These are phyloP conservation scores for Plenodomus biglobosus DNA, from an alignment of 2,329 filamentous ascomycete species.

Conservation along the genomic window DNA sequence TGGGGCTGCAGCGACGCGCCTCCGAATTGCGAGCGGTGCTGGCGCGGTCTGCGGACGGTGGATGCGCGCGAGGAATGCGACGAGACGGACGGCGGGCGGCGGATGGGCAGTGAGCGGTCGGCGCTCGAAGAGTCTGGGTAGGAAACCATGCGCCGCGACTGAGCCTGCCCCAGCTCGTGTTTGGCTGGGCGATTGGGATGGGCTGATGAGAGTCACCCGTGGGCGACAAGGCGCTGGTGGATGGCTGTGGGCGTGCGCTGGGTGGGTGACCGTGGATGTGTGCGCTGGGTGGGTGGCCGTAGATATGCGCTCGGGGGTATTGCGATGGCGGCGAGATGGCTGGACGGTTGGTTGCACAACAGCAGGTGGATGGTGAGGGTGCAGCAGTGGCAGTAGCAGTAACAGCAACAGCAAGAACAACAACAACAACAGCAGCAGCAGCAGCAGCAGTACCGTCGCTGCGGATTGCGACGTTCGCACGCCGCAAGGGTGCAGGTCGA, in stretches of 20 bases:
- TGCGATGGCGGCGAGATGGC: constrained; percentile 15
- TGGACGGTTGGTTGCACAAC: constrained; percentile 20
- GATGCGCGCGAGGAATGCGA: constrained; percentile 58
- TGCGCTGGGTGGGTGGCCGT: constrained; percentile 1
- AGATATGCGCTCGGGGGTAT: constrained; percentile 2
- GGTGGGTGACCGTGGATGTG: no score
- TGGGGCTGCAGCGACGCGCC: constrained; percentile 67
- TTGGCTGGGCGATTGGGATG: not conserved
- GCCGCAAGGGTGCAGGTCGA: constrained; percentile 25
- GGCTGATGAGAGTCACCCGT: no score
- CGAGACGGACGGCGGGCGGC: constrained; percentile 64
- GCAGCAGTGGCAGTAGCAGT: constrained; percentile 23
- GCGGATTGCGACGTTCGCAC: constrained; percentile 31
- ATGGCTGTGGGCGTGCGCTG: constrained; percentile 3
- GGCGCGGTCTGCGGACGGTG: constrained; percentile 64
- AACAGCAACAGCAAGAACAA: constrained; percentile 27
- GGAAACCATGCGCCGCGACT: constrained; percentile 59
- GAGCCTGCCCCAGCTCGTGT: constrained; percentile 6
- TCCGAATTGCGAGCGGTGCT: constrained; percentile 79
- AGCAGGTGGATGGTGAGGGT: constrained; percentile 7
- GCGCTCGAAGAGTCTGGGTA: constrained; percentile 58
- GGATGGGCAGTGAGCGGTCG: constrained; percentile 59
- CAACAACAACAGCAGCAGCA: constrained; percentile 21
- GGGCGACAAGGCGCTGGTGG: no score
- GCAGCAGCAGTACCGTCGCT: constrained; percentile 30